phyloP scores from a whole-genome alignment of 2,329 filamentous ascomycete genomes.

The Cercospora berteroae region DNA sequence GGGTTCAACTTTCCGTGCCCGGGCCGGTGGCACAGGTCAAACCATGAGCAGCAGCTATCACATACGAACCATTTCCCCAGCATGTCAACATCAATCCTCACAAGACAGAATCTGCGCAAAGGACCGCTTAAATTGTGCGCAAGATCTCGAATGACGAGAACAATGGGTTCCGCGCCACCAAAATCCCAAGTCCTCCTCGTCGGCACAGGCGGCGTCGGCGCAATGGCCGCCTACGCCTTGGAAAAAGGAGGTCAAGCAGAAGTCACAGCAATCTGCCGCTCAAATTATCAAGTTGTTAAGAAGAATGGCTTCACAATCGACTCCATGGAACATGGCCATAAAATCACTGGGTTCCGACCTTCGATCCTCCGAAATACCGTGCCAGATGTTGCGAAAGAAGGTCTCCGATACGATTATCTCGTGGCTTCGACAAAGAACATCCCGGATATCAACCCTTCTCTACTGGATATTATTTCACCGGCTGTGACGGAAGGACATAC shows the following conservation, averaged over 20 bases:
- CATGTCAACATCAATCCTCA: not conserved
- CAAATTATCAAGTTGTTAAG: constrained; percentile 53
- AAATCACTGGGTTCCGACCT: constrained; percentile 33
- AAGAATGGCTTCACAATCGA: constrained; percentile 54
- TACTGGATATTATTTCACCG: constrained; percentile 51
- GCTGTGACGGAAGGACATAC: constrained; percentile 54
- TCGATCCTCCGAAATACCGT: constrained; percentile 48
- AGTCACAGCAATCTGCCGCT: constrained; percentile 57
- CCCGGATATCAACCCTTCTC: constrained; percentile 52
- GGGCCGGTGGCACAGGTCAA: not conserved
- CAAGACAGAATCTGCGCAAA: not conserved
- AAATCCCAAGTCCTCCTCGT: constrained; percentile 52
- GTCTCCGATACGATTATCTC: constrained; percentile 52
- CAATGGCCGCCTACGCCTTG: constrained; percentile 56
- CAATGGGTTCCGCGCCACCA: constrained; percentile 12
- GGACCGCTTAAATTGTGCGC: not conserved
- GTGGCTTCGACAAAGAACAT: constrained; percentile 60
- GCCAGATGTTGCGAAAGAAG: constrained; percentile 45
- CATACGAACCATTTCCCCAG: not conserved
- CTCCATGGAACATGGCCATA: constrained; percentile 55
- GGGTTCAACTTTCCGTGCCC: not conserved
- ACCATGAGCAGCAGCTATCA: not conserved
- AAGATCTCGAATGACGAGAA: not conserved
- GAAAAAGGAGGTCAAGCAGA: constrained; percentile 51
- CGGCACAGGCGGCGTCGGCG: constrained; percentile 57